Evolutionary conservation across 768 basidiomycete genomes (phyloP), one percentile per base, ranked within the genome.

Genomic region (Pholiota molesta): DNA sequence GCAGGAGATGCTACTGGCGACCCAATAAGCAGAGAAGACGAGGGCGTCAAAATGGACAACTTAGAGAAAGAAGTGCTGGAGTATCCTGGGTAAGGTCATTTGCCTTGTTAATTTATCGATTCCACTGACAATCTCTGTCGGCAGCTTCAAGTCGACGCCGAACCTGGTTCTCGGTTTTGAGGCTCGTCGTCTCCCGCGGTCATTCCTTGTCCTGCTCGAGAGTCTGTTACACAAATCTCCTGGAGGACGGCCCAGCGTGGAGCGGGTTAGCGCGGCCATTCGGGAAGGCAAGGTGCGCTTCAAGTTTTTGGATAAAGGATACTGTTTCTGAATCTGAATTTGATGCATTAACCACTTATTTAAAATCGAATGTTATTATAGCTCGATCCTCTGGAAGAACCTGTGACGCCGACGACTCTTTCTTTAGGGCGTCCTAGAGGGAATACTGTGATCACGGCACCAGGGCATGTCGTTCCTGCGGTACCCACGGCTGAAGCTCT

Each of bases 181-280:
- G 63, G 78, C 86, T 3, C 82, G 95, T n/a, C 83, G 88, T 44
- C 75, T 97, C 0, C 91, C 94, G 2, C 77, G 85, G 4, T 81
- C 89, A 5, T 88, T 88, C 63, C 77, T 95, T 5, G 78, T 91
- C 1, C 74, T 96, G 14, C 77, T 97, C 28, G 91, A 94, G 62
- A 82, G 83, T 59, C 78, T 97, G 45, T 73, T 95, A 61, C 83
- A 87, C 62, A 79, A 88, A 35, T 73, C 73, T 2, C 88, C 94
- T 0, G 71, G 75, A 3, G 73, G 72, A n/a, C 81, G 95, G 55
- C 91, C 92, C 8, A 84, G 86, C 0, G 87, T 87, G 52, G 91
- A 94, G 64, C 82, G 88, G 54, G 88, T 96, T 14, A 72, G 81
- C n/a, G 73, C 71, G 28, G 93, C 89, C 1, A 81, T 95, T 58